Conservation (phyloP, 1,284 basidiomycete species). For the Ganoderma lingzhi region DNA sequence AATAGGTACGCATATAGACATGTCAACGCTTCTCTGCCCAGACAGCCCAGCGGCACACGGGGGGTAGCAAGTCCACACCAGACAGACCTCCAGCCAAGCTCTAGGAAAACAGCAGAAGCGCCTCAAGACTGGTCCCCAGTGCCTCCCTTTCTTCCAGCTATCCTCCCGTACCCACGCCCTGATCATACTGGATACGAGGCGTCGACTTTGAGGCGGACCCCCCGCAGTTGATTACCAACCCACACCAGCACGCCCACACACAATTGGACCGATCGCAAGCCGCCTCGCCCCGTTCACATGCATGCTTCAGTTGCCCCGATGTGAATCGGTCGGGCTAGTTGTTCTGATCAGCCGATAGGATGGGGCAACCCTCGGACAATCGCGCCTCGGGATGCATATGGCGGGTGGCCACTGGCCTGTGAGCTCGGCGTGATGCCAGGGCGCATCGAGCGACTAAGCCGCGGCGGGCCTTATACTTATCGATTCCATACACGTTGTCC, state of each 20-base stretch:
- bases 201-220: not conserved
- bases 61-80: not conserved
- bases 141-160: not conserved
- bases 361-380: slow-evolving; percentile 1
- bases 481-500: not conserved
- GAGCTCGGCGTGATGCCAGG: not conserved
- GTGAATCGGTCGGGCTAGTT: not conserved
- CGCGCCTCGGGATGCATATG: slow-evolving; percentile 7
- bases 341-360: slow-evolving; percentile 1
- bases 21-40: not conserved
- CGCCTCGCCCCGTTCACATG: slow-evolving; percentile 4
- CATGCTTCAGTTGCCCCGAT: not conserved
- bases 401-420: not conserved
- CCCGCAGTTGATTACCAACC: slow-evolving; percentile 1
- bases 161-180: not conserved
- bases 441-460: slow-evolving; percentile 6
- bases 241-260: not conserved
- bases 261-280: slow-evolving; percentile 5
- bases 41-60: not conserved
- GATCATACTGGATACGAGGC: not conserved
- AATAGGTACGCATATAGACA: slow-evolving; percentile 4
- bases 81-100: not conserved
- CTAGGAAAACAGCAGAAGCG: not conserved
- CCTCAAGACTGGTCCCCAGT: not conserved
- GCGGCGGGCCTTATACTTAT: slow-evolving; percentile 9